Conservation (phyloP, 257 asterid species). For the Voacanga thouarsii region DNA sequence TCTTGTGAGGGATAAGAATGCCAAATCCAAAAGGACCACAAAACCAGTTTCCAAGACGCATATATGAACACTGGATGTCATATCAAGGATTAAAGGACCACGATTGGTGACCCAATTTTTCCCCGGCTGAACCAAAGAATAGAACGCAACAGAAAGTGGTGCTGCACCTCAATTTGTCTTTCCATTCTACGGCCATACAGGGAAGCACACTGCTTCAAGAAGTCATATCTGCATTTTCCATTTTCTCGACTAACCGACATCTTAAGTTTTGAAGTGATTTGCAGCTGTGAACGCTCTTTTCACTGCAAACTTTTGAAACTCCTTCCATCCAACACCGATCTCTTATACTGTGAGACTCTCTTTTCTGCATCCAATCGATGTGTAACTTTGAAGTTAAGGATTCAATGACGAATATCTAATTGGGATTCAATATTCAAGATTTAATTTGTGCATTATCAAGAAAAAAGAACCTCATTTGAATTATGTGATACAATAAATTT, state of each 20-base stretch:
- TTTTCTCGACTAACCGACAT: constrained; percentile 3
- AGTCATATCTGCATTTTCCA: constrained; percentile 8
- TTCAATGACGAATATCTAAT: too few relatives aligned
- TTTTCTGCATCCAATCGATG: neutral
- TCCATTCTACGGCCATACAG: constrained; percentile 4
- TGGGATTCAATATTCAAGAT: too few relatives aligned
- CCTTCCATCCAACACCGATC: neutral
- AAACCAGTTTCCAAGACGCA: constrained; percentile 2
- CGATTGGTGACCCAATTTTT: constrained; percentile 1
- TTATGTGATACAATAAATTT: neutral
- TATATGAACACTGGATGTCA: constrained; percentile 1
- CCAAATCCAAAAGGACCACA: neutral
- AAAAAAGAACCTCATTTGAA: too few relatives aligned
- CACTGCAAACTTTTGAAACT: neutral
- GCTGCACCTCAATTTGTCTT: constrained; percentile 1
- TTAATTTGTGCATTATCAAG: too few relatives aligned
- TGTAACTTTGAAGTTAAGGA: too few relatives aligned
- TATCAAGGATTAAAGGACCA: neutral
- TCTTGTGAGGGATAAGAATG: neutral
- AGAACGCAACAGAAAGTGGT: neutral
- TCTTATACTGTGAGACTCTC: neutral
- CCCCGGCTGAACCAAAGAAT: constrained; percentile 1
- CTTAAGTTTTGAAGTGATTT: neutral
- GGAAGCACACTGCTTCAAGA: constrained; percentile 1
- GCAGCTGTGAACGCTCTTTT: constrained; percentile 1